Evolutionary conservation across 345 rosid genomes (phyloP).

Genomic region (Geranium brycei): DNA sequence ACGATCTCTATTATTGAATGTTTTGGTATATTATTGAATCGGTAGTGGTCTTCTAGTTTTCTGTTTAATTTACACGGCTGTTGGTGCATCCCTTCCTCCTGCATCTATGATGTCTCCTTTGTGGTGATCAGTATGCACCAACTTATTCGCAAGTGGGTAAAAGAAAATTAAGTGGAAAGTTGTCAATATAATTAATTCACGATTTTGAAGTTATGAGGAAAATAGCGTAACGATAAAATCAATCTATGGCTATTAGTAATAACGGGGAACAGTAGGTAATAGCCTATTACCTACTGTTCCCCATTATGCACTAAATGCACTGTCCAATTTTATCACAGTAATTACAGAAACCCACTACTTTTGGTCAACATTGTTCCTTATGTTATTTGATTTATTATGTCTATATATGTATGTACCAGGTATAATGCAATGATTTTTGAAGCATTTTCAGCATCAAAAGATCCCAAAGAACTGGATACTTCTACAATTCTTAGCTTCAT

Average conservation of each 20-base stretch:
- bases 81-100: neutral
- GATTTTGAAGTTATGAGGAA: neutral
- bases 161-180: too few relatives aligned
- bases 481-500: slow-evolving; percentile 50
- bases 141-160: too few relatives aligned
- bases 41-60: neutral
- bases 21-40: neutral
- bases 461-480: slow-evolving; percentile 50
- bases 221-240: neutral
- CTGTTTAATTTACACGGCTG: neutral
- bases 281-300: neutral
- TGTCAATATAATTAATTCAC: too few relatives aligned
- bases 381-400: neutral
- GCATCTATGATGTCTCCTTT: neutral
- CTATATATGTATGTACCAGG: slow-evolving; percentile 18
- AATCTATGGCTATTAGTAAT: too few relatives aligned
- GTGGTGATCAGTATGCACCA: too few relatives aligned
- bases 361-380: neutral
- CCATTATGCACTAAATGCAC: neutral
- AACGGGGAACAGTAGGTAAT: neutral
- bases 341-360: neutral
- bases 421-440: slow-evolving; percentile 62
- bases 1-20: too few relatives aligned
- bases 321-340: neutral
- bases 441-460: slow-evolving; percentile 52